These are phyloP conservation scores for Trypethelium eluteriae DNA, from an alignment of 495 filamentous ascomycete genomes.

Conservation along the genomic window DNA sequence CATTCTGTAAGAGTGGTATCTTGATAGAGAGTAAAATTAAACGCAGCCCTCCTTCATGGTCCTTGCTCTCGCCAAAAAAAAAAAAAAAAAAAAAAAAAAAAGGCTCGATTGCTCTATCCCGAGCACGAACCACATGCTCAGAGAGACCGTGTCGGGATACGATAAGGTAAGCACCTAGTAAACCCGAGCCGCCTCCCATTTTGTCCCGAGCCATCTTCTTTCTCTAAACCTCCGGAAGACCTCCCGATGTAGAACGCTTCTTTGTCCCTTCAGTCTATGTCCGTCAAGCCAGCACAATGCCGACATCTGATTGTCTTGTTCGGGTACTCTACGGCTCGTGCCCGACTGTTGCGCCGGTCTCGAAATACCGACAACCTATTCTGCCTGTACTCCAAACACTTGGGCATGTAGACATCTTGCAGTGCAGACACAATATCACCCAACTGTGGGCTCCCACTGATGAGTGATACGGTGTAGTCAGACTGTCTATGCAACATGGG, in stretches of 20 bases:
- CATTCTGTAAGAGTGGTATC: no score
- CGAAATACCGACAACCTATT: not conserved
- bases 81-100: no score
- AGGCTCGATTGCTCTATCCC: no score
- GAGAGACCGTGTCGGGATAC: no score
- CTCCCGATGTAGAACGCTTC: not conserved
- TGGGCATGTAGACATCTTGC: not conserved
- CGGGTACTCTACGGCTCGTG: not conserved
- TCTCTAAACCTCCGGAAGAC: not conserved
- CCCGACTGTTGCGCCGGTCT: not conserved
- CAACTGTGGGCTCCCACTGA: not conserved
- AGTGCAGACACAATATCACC: not conserved
- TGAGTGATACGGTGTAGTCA: conserved; percentile 6
- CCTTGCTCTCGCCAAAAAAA: no score
- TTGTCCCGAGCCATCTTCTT: not conserved
- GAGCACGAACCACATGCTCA: no score
- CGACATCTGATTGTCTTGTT: not conserved
- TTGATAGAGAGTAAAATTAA: no score
- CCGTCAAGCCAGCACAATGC: not conserved
- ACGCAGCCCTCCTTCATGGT: no score
- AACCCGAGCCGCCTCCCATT: not conserved
- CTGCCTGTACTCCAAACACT: not conserved
- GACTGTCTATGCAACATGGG: not conserved
- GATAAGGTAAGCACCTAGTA: not conserved
- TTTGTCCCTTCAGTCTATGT: not conserved